Evolutionary conservation across 1,139 yeast genomes (phyloP).

Genomic region (Lodderomyces parapsilosis): DNA sequence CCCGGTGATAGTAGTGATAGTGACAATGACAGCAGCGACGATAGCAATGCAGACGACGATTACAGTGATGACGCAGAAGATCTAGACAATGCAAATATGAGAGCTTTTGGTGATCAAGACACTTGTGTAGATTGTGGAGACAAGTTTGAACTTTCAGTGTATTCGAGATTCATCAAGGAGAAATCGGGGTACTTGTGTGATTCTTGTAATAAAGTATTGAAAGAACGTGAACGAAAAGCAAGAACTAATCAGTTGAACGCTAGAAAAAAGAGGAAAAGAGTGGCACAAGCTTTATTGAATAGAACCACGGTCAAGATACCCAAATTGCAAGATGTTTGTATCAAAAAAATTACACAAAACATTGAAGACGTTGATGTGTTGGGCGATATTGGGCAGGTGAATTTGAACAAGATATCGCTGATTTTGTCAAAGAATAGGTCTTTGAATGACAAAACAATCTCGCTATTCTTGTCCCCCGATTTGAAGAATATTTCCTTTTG

Average conservation of each 20-base stretch:
- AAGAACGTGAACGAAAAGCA: slow-evolving; percentile 42
- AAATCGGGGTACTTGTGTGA: slow-evolving; percentile 66
- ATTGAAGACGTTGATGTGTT: slow-evolving; percentile 75
- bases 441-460: slow-evolving; percentile 65
- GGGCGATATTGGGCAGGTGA: slow-evolving; percentile 74
- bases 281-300: slow-evolving; percentile 83
- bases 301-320: slow-evolving; percentile 63
- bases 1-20: slow-evolving; percentile 24
- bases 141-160: slow-evolving; percentile 59
- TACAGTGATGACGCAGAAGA: slow-evolving; percentile 31
- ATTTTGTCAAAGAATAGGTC: slow-evolving; percentile 83
- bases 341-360: slow-evolving; percentile 64
- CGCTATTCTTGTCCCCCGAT: slow-evolving; percentile 66
- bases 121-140: slow-evolving; percentile 60
- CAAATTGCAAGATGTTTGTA: slow-evolving; percentile 78
- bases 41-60: slow-evolving; percentile 27
- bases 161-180: slow-evolving; percentile 52
- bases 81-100: slow-evolving; percentile 21
- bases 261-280: slow-evolving; percentile 68
- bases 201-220: slow-evolving; percentile 52
- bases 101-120: slow-evolving; percentile 47
- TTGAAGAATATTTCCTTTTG: slow-evolving; percentile 65
- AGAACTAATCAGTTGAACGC: slow-evolving; percentile 59
- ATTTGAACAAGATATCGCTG: slow-evolving; percentile 63
- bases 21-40: slow-evolving; percentile 22